Evolutionary conservation across 805 yeast species (phyloP).

Genomic region (Cyberlindnera galapagoensis): DNA sequence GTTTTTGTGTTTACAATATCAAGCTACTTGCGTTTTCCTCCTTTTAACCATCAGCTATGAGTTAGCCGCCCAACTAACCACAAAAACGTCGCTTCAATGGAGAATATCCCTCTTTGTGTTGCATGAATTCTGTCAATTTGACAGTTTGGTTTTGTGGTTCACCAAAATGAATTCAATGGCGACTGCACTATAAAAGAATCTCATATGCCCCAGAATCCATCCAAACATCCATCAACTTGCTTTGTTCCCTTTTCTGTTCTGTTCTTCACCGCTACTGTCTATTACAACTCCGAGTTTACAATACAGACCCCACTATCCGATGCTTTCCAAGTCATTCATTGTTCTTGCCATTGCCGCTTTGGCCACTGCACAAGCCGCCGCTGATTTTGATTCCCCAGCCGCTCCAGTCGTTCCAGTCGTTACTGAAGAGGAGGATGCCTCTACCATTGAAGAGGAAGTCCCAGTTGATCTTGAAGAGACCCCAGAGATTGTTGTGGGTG

Average conservation of each 20-base stretch:
- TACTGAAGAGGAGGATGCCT: slow-evolving; percentile 4
- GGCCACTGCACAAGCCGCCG: slow-evolving; percentile 23
- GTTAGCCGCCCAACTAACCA: no score
- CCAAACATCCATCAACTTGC: no score
- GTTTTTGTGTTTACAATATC: no score
- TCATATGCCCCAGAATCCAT: no score
- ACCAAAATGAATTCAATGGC: no score
- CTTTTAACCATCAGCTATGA: no score
- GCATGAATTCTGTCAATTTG: no score
- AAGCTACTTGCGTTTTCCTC: no score
- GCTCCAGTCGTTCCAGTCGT: slow-evolving; percentile 2
- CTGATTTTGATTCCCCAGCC: slow-evolving; percentile 7
- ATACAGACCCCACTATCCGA: slow-evolving; percentile 2
- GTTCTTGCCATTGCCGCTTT: slow-evolving; percentile 9
- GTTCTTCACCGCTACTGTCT: background rate
- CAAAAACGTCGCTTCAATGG: no score
- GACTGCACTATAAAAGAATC: no score
- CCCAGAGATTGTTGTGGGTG: slow-evolving; percentile 3
- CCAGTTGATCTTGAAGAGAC: no score
- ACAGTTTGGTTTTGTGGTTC: slow-evolving; percentile 3
- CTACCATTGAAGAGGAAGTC: slow-evolving; percentile 2
- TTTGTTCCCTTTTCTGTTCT: background rate
- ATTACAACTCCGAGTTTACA: background rate
- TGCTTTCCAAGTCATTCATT: slow-evolving; percentile 13
- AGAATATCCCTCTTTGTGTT: background rate